phyloP scores from a whole-genome alignment of 495 filamentous ascomycete species.

The Lophiotrema nucula region DNA sequence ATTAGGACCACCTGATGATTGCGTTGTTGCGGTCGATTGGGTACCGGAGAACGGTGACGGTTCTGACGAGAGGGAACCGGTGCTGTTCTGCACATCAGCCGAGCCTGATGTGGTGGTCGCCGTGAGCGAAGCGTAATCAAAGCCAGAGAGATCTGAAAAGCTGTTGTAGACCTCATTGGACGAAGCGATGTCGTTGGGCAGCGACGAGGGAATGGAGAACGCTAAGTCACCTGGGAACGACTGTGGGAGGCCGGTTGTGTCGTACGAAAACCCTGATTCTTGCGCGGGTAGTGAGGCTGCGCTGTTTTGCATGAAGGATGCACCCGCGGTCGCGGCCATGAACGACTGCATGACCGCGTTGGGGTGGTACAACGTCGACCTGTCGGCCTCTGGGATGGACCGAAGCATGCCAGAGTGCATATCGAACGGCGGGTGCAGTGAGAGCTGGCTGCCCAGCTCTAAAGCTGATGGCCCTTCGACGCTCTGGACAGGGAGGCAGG shows the following conservation, averaged over 20 bases:
- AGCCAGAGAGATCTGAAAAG: conserved; percentile 10
- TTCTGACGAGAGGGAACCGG: conserved; percentile 27
- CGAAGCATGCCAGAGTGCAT: conserved; percentile 26
- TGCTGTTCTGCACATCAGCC: conserved; percentile 20
- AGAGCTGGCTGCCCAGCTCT: conserved; percentile 27
- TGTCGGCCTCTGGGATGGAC: conserved; percentile 31
- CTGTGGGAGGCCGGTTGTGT: conserved; percentile 20
- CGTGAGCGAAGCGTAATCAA: conserved; percentile 20
- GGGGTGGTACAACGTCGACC: conserved; percentile 20
- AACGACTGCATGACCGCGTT: conserved; percentile 29
- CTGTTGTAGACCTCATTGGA: conserved; percentile 8
- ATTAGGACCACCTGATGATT: conserved; percentile 25
- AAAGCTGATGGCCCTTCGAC: conserved; percentile 27
- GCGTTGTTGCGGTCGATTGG: conserved; percentile 22
- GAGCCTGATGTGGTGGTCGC: conserved; percentile 18
- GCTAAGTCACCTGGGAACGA: conserved; percentile 12
- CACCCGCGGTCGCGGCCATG: conserved; percentile 23
- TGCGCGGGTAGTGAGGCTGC: conserved; percentile 15
- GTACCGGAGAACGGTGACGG: conserved; percentile 34
- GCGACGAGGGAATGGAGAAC: conserved; percentile 9
- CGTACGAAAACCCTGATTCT: conserved; percentile 16
- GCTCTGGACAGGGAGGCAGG: conserved; percentile 30
- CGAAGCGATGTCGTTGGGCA: conserved; percentile 13
- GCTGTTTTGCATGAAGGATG: conserved; percentile 23
- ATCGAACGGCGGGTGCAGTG: conserved; percentile 29